Conservation (phyloP, 2,329 filamentous ascomycete genomes). For the Sporothrix pseudoabietina region DNA sequence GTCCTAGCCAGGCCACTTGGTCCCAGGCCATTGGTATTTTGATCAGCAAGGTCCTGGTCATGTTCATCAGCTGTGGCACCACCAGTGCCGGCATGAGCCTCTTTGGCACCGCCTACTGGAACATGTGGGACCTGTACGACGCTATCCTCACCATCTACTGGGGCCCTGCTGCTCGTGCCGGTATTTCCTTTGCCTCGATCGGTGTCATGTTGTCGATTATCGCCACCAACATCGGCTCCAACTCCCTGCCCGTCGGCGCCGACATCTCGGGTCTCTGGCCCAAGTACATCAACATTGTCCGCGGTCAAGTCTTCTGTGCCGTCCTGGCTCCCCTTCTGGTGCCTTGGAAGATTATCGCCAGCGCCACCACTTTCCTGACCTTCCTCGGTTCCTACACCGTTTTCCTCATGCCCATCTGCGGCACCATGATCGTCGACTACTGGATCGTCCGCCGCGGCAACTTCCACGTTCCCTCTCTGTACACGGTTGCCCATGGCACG, state of each 20-base stretch:
- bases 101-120: constrained; percentile 44
- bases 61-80: constrained; percentile 45
- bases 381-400: constrained; percentile 48
- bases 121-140: constrained; percentile 49
- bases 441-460: constrained; percentile 15
- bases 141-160: constrained; percentile 46
- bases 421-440: constrained; percentile 31
- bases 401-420: constrained; percentile 46
- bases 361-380: constrained; percentile 46
- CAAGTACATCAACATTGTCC: constrained; percentile 47
- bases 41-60: constrained; percentile 44
- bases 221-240: constrained; percentile 46
- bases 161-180: constrained; percentile 43
- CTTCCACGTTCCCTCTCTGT: not conserved
- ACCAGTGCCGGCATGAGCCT: constrained; percentile 30
- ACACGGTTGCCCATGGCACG: not conserved
- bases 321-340: constrained; percentile 43
- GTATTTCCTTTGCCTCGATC: constrained; percentile 44
- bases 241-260: constrained; percentile 47
- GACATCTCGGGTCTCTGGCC: constrained; percentile 48
- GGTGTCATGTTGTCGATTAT: constrained; percentile 42
- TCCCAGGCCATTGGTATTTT: constrained; percentile 44
- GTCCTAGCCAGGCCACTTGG: constrained; percentile 38
- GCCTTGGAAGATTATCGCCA: constrained; percentile 33
- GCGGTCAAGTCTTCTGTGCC: constrained; percentile 47